Evolutionary conservation across 306 rosid genomes (phyloP).

Genomic region (Vigna nakashimae): DNA sequence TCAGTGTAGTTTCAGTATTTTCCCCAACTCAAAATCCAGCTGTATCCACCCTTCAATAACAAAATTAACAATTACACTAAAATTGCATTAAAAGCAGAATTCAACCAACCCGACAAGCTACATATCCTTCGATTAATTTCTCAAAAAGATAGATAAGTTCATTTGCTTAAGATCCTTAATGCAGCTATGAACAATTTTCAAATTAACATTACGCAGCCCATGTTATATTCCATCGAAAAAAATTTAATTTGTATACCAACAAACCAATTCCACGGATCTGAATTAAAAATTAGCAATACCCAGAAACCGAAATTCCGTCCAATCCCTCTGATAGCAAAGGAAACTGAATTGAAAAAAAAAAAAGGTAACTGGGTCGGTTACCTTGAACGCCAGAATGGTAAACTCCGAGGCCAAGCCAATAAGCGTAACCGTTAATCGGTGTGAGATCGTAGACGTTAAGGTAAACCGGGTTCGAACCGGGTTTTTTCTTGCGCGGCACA

Average conservation of each 20-base stretch:
- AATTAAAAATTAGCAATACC: conserved; percentile 13
- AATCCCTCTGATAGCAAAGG: conserved; percentile 11
- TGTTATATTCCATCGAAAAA: neutral
- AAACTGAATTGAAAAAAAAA: neutral
- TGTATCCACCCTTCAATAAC: neutral
- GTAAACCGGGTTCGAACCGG: conserved; percentile 75
- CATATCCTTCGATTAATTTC: neutral
- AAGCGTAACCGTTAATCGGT: conserved; percentile 90
- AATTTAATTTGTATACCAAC: neutral
- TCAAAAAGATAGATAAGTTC: neutral
- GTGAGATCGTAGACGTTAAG: conserved; percentile 94
- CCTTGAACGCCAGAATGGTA: conserved; percentile 99
- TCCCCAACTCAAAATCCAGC: conserved; percentile 27
- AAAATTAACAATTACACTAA: neutral
- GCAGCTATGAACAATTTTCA: neutral
- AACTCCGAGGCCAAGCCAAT: conserved; percentile 96
- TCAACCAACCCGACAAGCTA: neutral
- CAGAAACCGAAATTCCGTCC: neutral
- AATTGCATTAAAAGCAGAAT: neutral
- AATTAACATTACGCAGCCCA: neutral
- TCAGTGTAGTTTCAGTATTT: conserved; percentile 24
- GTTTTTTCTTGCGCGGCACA: conserved; percentile 71
- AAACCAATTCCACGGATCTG: conserved; percentile 42
- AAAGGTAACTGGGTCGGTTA: conserved; percentile 11
- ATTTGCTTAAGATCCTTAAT: neutral